Evolutionary conservation across 2,329 filamentous ascomycete genomes (phyloP).

Genomic region (Fusarium drepaniforme): DNA sequence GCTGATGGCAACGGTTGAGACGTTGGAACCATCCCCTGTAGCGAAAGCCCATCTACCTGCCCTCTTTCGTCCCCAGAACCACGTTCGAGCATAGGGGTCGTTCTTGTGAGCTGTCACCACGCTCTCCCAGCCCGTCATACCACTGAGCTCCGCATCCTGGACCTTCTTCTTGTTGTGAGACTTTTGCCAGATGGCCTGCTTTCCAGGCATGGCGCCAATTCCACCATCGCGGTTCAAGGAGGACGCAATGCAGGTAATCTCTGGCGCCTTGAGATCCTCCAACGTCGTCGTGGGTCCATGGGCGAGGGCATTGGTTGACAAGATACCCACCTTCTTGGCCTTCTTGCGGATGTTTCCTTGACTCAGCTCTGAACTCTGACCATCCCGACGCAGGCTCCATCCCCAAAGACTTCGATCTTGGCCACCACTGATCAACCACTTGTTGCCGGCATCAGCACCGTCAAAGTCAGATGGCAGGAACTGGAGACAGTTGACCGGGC

Average conservation of each 20-base stretch:
- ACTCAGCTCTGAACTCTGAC: slow-evolving; percentile 92
- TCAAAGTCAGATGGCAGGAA: slow-evolving; percentile 93
- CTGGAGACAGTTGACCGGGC: slow-evolving; percentile 82
- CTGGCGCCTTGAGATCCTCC: slow-evolving; percentile 86
- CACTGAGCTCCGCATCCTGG: slow-evolving; percentile 78
- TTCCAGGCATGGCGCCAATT: slow-evolving; percentile 85
- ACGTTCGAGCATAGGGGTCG: slow-evolving; percentile 88
- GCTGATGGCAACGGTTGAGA: slow-evolving; percentile 88
- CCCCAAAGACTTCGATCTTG: slow-evolving; percentile 94
- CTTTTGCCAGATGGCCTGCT: slow-evolving; percentile 87
- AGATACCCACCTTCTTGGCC: slow-evolving; percentile 86
- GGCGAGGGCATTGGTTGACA: slow-evolving; percentile 67
- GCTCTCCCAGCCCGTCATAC: slow-evolving; percentile 95
- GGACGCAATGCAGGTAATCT: slow-evolving; percentile 91
- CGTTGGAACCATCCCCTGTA: slow-evolving; percentile 85
- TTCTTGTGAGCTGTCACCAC: slow-evolving; percentile 92
- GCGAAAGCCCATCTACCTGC: slow-evolving; percentile 94
- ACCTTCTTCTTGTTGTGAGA: slow-evolving; percentile 71
- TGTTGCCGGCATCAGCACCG: slow-evolving; percentile 87
- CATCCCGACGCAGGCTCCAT: slow-evolving; percentile 94
- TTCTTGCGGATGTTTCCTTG: slow-evolving; percentile 91
- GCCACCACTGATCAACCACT: slow-evolving; percentile 93
- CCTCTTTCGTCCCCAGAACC: slow-evolving; percentile 97
- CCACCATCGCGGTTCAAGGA: slow-evolving; percentile 95
- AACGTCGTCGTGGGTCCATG: slow-evolving; percentile 74